Percentiles rank a stretch among this genome's conserved stretches.
phyloP scores from a whole-genome alignment of 192 early-diverging fungal genomes.

The Lunasporangiospora selenospora region DNA sequence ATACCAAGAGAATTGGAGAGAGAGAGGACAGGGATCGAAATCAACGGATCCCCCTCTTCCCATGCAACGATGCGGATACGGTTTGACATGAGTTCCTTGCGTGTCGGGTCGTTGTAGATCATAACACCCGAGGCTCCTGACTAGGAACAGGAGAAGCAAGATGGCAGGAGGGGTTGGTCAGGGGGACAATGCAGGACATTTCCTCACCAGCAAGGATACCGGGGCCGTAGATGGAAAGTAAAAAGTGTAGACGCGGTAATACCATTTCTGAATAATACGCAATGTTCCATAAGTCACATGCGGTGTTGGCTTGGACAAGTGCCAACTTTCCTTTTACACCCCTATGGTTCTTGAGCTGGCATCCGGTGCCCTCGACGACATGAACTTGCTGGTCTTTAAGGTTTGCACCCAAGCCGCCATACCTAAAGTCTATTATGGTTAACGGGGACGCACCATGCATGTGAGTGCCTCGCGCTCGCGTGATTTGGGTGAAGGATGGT shows the following conservation, averaged over 20 bases:
- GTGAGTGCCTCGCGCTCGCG: no score
- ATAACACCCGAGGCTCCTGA: constrained; percentile 63
- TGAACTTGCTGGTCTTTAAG: constrained; percentile 52
- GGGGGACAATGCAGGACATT: no score
- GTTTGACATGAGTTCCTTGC: constrained; percentile 50
- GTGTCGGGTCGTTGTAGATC: constrained; percentile 57
- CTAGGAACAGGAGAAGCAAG: constrained; percentile 8
- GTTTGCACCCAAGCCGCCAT: constrained; percentile 59
- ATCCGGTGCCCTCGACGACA: constrained; percentile 54
- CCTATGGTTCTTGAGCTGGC: constrained; percentile 41
- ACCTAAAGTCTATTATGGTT: constrained; percentile 55
- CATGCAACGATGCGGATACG: constrained; percentile 66
- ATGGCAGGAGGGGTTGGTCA: not conserved
- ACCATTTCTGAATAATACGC: constrained; percentile 64
- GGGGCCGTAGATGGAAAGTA: not conserved
- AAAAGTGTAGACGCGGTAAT: not conserved
- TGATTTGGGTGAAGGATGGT: no score
- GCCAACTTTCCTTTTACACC: constrained; percentile 59
- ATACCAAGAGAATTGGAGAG: constrained; percentile 63
- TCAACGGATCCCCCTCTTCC: constrained; percentile 70
- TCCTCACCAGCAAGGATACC: no score
- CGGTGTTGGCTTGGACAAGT: constrained; percentile 49
- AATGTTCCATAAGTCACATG: constrained; percentile 61
- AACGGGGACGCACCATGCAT: no score
- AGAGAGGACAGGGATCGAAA: constrained; percentile 66